Percentiles rank a stretch among this genome's conserved stretches.
Evolutionary conservation across 768 basidiomycete species (phyloP).

Genomic region (Kwoniella pini): DNA sequence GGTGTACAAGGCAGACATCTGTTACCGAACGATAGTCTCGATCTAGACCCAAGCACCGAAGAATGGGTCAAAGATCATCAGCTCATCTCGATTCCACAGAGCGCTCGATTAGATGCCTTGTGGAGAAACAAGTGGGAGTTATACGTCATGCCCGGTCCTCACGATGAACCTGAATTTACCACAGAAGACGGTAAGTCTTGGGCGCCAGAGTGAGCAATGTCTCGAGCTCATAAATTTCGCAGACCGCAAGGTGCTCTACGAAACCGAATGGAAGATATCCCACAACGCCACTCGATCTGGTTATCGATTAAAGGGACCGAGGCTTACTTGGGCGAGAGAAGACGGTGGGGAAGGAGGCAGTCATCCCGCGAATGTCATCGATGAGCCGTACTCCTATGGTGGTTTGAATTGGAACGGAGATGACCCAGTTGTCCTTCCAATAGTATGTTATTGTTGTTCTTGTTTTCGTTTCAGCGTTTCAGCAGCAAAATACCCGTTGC

Average conservation of each 20-base stretch:
- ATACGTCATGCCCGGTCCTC: constrained; percentile 65
- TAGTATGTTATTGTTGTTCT: constrained; percentile 6
- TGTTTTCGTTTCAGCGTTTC: too few relatives aligned
- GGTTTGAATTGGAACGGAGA: constrained; percentile 61
- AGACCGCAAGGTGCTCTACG: constrained; percentile 62
- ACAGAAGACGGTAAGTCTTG: constrained; percentile 51
- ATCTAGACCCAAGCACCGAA: constrained; percentile 17
- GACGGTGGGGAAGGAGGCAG: constrained; percentile 69
- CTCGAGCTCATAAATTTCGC: neutral
- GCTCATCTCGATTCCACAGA: constrained; percentile 55
- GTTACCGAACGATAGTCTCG: constrained; percentile 33
- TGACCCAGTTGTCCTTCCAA: constrained; percentile 58
- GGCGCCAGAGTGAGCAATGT: neutral
- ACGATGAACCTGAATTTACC: constrained; percentile 64
- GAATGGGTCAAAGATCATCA: constrained; percentile 23
- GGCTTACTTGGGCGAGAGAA: constrained; percentile 62
- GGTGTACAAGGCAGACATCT: constrained; percentile 40
- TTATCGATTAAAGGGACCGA: constrained; percentile 62
- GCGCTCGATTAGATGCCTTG: constrained; percentile 23
- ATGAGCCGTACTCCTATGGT: constrained; percentile 35
- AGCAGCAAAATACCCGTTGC: neutral
- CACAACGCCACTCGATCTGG: constrained; percentile 67
- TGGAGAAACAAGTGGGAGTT: constrained; percentile 60
- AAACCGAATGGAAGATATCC: constrained; percentile 61
- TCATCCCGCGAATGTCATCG: constrained; percentile 68